Base-by-base conservation (phyloP, 768 basidiomycete genomes). In the Russula griseocarnosa region DNA sequence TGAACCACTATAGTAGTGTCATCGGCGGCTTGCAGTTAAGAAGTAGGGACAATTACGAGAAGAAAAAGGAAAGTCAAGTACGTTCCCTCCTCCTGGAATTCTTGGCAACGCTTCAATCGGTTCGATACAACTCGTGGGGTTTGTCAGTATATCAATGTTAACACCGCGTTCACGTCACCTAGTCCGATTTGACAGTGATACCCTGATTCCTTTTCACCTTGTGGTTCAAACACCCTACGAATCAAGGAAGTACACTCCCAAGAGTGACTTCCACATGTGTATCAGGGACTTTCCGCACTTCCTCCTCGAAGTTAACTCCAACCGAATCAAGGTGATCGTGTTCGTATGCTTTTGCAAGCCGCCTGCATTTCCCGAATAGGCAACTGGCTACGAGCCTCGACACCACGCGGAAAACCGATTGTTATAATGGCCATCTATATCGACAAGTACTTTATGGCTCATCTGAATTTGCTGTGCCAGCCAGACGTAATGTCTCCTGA, bases 361-460 rank as follows among this genome's bases (percentile, higher is more conserved):
- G n/a, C 22, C 22, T 38, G 36, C 22, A 16, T 55, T 22, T 22
- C 53, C 14, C 34, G 34, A 55, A 55, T 55, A 55, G 53, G 34
- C 53, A 55, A 55, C 53, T 38, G 36, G 53, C 6, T 55, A n/a
- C 53, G 53, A 14, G 53, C 22, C 9, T 36, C 52, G 20, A 55
- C 36, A 38, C 3, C 53, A n/a, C n/a, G n/a, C 4, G 2, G 11
- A 10, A n/a, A 28, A n/a, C 24, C 55, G 18, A 30, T 56, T 20
- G 26, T 56, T 6, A 44, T 56, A 18, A 56, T 42, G 40, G 40
- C 55, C 5, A 55, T 55, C 38, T 55, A 55, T 8, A 40, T 55
- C 8, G 24, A 55, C 3, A 8, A 16, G 18, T 1, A 18, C 6
- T 56, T 56, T n/a, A 3, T 3, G 10, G 55, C 40, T 42, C 5